These are phyloP conservation scores for Cladosporium halotolerans DNA, from an alignment of 2,329 filamentous ascomycete species.

Conservation along the genomic window DNA sequence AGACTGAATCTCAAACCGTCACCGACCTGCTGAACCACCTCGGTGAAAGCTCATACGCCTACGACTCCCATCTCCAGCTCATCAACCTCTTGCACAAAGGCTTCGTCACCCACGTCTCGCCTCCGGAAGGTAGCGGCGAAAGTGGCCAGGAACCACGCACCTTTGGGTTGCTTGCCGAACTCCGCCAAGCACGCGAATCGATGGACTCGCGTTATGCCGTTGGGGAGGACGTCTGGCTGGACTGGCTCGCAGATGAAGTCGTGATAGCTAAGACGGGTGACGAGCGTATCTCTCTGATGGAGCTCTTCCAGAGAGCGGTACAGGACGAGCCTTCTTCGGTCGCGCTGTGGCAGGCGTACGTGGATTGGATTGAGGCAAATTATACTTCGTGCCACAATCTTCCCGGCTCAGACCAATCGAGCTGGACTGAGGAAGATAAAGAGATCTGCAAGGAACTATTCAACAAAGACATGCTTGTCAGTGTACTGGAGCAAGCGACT, in stretches of 20 bases:
- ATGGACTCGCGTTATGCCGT: conserved; percentile 62
- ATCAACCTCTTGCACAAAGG: conserved; percentile 45
- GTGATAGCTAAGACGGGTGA: conserved; percentile 56
- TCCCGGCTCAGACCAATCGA: conserved; percentile 40
- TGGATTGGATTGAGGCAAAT: conserved; percentile 69
- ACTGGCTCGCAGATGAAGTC: conserved; percentile 68
- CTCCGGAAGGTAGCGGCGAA: conserved; percentile 16
- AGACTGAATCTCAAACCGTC: conserved; percentile 39
- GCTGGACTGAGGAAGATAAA: conserved; percentile 60
- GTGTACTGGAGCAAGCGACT: conserved; percentile 66
- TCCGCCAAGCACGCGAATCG: conserved; percentile 48
- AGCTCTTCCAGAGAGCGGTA: conserved; percentile 65
- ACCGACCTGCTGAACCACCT: conserved; percentile 39
- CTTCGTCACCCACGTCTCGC: conserved; percentile 36
- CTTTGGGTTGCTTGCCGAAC: conserved; percentile 40
- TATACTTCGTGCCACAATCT: conserved; percentile 57
- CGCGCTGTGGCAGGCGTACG: conserved; percentile 70
- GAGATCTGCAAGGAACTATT: conserved; percentile 65
- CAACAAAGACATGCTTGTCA: conserved; percentile 58
- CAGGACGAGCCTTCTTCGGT: conserved; percentile 66
- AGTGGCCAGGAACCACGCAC: conserved; percentile 29
- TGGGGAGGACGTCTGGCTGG: conserved; percentile 71
- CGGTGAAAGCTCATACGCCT: conserved; percentile 43
- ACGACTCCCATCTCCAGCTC: conserved; percentile 42
- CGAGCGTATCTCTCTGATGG: conserved; percentile 62